These are phyloP conservation scores for Misopates orontium DNA, from an alignment of 257 asterid species.

Conservation along the genomic window DNA sequence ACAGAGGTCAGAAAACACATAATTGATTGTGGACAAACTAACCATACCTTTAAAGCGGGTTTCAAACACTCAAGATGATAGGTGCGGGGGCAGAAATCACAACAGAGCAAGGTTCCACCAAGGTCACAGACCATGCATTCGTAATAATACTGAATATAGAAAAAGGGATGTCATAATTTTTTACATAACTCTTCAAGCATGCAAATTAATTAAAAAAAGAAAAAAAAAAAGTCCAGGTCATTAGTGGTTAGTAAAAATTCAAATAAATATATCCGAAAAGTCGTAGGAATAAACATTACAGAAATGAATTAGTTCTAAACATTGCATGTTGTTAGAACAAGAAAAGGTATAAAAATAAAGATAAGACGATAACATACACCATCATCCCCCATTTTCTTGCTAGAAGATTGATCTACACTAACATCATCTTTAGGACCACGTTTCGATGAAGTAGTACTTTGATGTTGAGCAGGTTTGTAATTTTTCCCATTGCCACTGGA, in stretches of 20 bases:
- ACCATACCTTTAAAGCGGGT: slow-evolving; percentile 67
- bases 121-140: slow-evolving; percentile 5
- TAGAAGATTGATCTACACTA: slow-evolving; percentile 29
- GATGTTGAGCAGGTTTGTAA: slow-evolving; percentile 35
- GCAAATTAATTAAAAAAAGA: background rate
- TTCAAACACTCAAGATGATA: slow-evolving; percentile 64
- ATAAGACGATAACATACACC: slow-evolving; percentile 47
- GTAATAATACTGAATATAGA: slow-evolving; percentile 23
- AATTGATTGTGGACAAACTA: background rate
- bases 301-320: slow-evolving; percentile 12
- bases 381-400: slow-evolving; percentile 66
- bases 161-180: background rate
- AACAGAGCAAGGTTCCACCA: slow-evolving; percentile 65
- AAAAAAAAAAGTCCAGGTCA: no score
- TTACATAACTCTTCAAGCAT: background rate
- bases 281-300: slow-evolving; percentile 6
- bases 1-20: slow-evolving; percentile 2
- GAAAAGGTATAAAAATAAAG: slow-evolving; percentile 14
- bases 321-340: background rate
- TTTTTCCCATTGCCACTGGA: slow-evolving; percentile 34
- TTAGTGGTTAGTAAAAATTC: background rate
- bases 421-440: slow-evolving; percentile 30
- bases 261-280: background rate
- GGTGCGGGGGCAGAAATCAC: slow-evolving; percentile 62
- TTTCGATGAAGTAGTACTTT: slow-evolving; percentile 33